A percentile compares a stretch with the other conserved stretches of the same genome.
phyloP scores from a whole-genome alignment of 148 eudicot genomes.

The Pouteria glomerata region DNA sequence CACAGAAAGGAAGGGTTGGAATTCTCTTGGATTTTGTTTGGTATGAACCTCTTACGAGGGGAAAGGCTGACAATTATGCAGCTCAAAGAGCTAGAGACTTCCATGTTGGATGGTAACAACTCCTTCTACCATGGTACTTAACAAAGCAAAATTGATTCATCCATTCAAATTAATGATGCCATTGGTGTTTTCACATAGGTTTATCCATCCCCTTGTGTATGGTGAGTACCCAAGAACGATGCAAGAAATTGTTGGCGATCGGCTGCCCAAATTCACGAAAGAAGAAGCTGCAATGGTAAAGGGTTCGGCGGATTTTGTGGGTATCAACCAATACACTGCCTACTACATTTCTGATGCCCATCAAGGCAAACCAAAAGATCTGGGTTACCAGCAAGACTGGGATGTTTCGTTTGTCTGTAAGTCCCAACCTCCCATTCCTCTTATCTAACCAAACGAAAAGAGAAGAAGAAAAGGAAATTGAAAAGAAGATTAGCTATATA shows the following conservation, averaged over 20 bases:
- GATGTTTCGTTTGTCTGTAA: constrained; percentile 76
- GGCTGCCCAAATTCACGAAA: constrained; percentile 75
- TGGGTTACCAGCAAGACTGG: constrained; percentile 86
- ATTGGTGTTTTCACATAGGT: constrained; percentile 38
- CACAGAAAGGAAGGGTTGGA: constrained; percentile 84
- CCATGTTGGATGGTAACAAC: constrained; percentile 84
- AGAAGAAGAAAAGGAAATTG: too few species aligned
- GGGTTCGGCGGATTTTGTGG: constrained; percentile 80
- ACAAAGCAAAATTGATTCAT: too few species aligned
- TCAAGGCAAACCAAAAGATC: constrained; percentile 23
- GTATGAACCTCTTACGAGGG: constrained; percentile 86
- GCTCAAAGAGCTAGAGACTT: constrained; percentile 98
- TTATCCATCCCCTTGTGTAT: constrained; percentile 75
- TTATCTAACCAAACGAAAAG: neutral
- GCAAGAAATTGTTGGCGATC: constrained; percentile 61
- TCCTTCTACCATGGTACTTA: neutral
- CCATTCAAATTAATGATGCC: too few species aligned
- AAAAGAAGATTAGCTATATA: too few species aligned
- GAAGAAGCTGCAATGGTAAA: constrained; percentile 70
- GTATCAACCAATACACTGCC: constrained; percentile 86
- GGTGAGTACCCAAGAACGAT: constrained; percentile 89
- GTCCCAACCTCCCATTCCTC: neutral
- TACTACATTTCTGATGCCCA: constrained; percentile 57
- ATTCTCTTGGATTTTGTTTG: constrained; percentile 85
- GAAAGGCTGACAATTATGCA: constrained; percentile 63